Conservation (phyloP, 129 eudicot genomes). For the Flaveria linearis region DNA sequence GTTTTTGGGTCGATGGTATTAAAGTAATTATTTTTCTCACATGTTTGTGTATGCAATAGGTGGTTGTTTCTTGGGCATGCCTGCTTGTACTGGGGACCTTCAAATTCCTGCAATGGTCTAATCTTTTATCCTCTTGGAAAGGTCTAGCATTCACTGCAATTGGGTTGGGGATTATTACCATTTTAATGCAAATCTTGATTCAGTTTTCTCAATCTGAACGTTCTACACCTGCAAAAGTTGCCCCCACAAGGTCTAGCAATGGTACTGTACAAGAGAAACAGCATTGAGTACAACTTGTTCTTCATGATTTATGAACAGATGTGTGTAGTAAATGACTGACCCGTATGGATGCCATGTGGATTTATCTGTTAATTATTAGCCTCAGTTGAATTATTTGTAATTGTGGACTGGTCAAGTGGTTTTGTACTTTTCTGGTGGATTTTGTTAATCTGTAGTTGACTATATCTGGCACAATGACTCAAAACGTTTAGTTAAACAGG, state of each 20-base stretch:
- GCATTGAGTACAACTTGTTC: constrained; percentile 35
- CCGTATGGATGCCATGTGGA: constrained; percentile 2
- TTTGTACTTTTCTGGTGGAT: not conserved
- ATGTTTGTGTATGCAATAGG: constrained; percentile 48
- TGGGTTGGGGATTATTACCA: constrained; percentile 51
- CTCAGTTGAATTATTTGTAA: constrained; percentile 27
- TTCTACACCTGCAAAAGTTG: constrained; percentile 71
- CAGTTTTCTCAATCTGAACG: constrained; percentile 80
- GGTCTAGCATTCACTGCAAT: constrained; percentile 57
- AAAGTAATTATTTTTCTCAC: not conserved
- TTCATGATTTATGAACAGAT: constrained; percentile 28
- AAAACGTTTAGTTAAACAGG: not conserved
- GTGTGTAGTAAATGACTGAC: constrained; percentile 36
- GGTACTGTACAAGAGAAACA: constrained; percentile 36
- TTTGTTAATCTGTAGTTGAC: constrained; percentile 8
- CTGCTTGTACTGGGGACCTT: constrained; percentile 47
- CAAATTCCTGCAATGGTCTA: constrained; percentile 64
- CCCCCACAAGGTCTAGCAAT: constrained; percentile 42
- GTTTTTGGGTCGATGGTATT: not conserved
- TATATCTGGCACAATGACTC: no score
- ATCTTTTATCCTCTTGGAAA: constrained; percentile 78
- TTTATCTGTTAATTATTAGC: constrained; percentile 32
- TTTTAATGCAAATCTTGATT: constrained; percentile 81
- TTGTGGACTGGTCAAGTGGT: constrained; percentile 3
- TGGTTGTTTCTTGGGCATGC: constrained; percentile 65